Evolutionary conservation across 768 basidiomycete genomes (phyloP).

Genomic region (Dentipellis sp.): DNA sequence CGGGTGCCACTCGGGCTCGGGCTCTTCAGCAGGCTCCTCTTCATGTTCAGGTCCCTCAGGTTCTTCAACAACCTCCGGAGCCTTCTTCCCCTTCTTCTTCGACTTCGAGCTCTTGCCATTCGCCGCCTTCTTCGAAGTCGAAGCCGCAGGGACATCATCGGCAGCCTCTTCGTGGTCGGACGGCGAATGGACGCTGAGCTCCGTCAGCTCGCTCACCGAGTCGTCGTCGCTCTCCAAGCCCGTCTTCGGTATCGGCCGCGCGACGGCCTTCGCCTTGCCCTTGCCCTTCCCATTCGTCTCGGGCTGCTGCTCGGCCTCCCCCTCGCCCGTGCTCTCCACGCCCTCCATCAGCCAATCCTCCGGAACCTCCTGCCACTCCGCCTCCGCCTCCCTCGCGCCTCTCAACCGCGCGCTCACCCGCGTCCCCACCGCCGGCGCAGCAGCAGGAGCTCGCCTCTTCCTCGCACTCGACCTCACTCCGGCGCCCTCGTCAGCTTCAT

Average conservation of each 20-base stretch:
- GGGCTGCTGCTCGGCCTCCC: constrained; percentile 12
- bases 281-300: constrained; percentile 15
- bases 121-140: constrained; percentile 4
- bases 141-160: constrained; percentile 13
- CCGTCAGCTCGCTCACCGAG: constrained; percentile 67
- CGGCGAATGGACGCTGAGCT: constrained; percentile 46
- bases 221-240: constrained; percentile 56
- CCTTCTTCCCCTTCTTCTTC: constrained; percentile 6
- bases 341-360: constrained; percentile 53
- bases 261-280: constrained; percentile 11
- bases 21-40: constrained; percentile 10
- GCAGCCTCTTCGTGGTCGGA: constrained; percentile 12
- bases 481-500: neutral
- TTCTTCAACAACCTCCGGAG: constrained; percentile 7
- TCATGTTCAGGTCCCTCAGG: constrained; percentile 4
- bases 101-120: constrained; percentile 5
- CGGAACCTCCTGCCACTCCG: constrained; percentile 72
- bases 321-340: constrained; percentile 10
- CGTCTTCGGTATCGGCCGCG: constrained; percentile 24
- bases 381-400: constrained; percentile 32
- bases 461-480: constrained; percentile 17
- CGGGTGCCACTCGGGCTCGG: constrained; percentile 16
- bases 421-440: constrained; percentile 33
- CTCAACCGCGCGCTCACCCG: constrained; percentile 59
- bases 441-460: constrained; percentile 12